These are phyloP conservation scores for Prinsepia uniflora DNA, from an alignment of 306 rosid species.

Conservation along the genomic window DNA sequence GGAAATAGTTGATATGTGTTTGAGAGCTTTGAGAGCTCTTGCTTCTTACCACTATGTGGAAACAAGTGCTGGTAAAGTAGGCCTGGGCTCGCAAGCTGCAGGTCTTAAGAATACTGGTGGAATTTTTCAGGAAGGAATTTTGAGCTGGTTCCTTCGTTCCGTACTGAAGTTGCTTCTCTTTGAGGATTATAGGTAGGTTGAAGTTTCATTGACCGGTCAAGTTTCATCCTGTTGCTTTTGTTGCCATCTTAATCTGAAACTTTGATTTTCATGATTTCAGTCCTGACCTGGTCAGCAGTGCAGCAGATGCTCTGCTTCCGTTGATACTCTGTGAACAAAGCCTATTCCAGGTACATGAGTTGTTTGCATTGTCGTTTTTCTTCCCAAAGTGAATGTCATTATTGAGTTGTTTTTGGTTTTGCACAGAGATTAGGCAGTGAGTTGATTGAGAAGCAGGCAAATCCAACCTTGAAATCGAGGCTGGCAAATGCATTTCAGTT, in stretches of 20 bases:
- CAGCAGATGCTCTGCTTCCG: constrained; percentile 98
- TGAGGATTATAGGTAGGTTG: constrained; percentile 73
- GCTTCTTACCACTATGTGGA: constrained; percentile 81
- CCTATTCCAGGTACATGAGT: constrained; percentile 61
- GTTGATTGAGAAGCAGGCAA: constrained; percentile 66
- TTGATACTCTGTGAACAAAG: constrained; percentile 81
- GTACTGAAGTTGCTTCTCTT: constrained; percentile 81
- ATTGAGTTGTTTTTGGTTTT: not conserved
- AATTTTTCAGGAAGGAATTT: constrained; percentile 70
- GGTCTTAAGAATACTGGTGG: constrained; percentile 53
- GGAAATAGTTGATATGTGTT: constrained; percentile 77
- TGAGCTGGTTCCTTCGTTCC: constrained; percentile 78
- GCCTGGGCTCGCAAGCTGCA: constrained; percentile 65
- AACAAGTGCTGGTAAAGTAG: constrained; percentile 55
- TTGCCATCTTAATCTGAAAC: constrained; percentile 7
- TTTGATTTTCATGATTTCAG: constrained; percentile 40
- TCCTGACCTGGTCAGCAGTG: constrained; percentile 76
- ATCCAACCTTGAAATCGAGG: constrained; percentile 62
- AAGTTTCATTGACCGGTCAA: not conserved
- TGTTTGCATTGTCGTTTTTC: not conserved
- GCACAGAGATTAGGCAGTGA: constrained; percentile 69
- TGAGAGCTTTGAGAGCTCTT: constrained; percentile 83
- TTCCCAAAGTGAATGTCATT: constrained; percentile 16
- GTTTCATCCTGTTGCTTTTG: not conserved
- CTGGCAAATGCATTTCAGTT: constrained; percentile 66